Evolutionary conservation across 116 monocot genomes (phyloP), one percentile per base, ranked within the genome.

Genomic region (Posidonia oceanica): DNA sequence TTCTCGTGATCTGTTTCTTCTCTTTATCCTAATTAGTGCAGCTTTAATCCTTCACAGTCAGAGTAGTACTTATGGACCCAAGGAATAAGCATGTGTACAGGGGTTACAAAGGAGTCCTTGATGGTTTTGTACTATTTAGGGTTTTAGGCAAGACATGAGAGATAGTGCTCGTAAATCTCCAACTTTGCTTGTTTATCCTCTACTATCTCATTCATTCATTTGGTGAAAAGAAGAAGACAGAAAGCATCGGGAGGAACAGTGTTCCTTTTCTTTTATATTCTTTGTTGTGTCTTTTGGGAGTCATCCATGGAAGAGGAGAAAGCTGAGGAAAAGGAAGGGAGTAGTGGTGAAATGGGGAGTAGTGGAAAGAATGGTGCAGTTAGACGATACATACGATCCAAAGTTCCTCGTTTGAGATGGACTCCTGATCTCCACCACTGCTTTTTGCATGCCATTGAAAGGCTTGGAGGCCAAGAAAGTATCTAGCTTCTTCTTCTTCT

Each of bases 391-490:
- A 80, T 85, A n/a, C 78, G 97, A 79, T 98, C 97, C 16, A 98
- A 92, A 72, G 82, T 98, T 54, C 92, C 97, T 52, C 80, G 97
- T 13, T 67, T 98, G 64, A 83, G 84, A 84, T 98, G 97, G 97
- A 98, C 92, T 54, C 97, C 97, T 51, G 93, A 98, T 44, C 90
- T 98, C 66, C 97, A 98, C 62, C 82, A 66, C 44, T 86, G 82
- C 84, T 98, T 98, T 57, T 80, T 92, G 48, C 77, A 83, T 39
- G 97, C 92, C 82, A 92, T 98, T 75, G 84, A 92, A 60, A 80
- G 74, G 67, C 97, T 98, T 58, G 97, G 97, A n/a, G 97, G 97
- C 71, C 93, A 87, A 77, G 85, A 89, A 3, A 98, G 97, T 52
- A 8, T 17, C 16, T 16, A 18, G 22, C 58, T 71, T 10, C 20